These are phyloP conservation scores for Saccharum officinarum DNA, from an alignment of 176 grass and related monocot genomes.

Conservation along the genomic window DNA sequence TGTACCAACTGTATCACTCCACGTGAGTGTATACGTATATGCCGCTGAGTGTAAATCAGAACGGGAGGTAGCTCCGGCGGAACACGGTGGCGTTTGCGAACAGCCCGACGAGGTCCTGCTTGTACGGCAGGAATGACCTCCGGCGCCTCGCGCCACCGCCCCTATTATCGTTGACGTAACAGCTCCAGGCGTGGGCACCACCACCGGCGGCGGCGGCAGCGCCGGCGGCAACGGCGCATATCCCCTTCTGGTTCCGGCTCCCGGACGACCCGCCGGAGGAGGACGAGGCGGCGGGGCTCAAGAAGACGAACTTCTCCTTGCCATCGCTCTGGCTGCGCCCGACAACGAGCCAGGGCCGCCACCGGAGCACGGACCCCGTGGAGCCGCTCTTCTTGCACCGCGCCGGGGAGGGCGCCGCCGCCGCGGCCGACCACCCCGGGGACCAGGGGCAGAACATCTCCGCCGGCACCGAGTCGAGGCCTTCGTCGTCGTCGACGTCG, in stretches of 20 bases:
- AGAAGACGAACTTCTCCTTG: constrained; percentile 93
- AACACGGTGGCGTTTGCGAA: constrained; percentile 67
- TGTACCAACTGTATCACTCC: not conserved
- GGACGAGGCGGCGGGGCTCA: constrained; percentile 14
- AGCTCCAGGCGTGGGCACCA: constrained; percentile 28
- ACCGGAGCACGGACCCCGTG: constrained; percentile 76
- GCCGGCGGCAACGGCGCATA: not conserved
- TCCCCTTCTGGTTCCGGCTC: not conserved
- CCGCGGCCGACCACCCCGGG: constrained; percentile 18
- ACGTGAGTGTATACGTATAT: not conserved
- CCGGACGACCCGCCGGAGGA: not conserved
- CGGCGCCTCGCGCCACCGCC: constrained; percentile 13
- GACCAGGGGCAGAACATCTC: constrained; percentile 47
- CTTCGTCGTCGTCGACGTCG: not conserved
- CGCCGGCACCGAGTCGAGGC: constrained; percentile 11
- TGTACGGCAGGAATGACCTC: constrained; percentile 88
- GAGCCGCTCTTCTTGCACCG: constrained; percentile 78
- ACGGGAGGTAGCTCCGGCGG: constrained; percentile 59
- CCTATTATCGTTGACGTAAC: constrained; percentile 25
- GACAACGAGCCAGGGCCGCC: constrained; percentile 60
- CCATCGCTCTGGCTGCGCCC: constrained; percentile 88
- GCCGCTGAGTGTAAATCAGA: not conserved
- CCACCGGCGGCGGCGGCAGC: not conserved
- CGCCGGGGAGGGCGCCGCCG: constrained; percentile 23
- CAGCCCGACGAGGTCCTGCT: constrained; percentile 62